Evolutionary conservation across 192 early-diverging fungal species (phyloP), one percentile per base, ranked within the genome.

Genomic region (Podila verticillata): DNA sequence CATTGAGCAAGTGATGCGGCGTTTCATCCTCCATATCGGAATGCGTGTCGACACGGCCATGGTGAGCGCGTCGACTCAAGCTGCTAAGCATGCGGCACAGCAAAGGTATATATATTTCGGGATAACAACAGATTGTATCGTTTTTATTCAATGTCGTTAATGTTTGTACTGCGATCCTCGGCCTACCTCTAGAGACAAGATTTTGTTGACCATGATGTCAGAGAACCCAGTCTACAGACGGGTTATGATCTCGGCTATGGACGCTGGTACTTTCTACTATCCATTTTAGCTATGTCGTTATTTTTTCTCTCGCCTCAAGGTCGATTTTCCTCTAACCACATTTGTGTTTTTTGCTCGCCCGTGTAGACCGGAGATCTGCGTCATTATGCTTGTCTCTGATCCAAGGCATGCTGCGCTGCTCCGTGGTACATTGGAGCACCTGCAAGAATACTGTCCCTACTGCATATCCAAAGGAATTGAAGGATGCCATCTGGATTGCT

Each of bases 31-130:
- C 54, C 77, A 80, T n/a, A 47, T 80, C 28, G 65, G 60, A 17
- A 72, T 80, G 60, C 65, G 62, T n/a, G 70, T 80, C 20, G 77
- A 80, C 20, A 80, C 77, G 2, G 66, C 61, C 5, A 80, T 80
- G 77, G 66, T 80, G 8, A 72, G 70, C 17, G 77, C 61, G 4
- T 39, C 70, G 19, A 29, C 69, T 10, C 58, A 65, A 7, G 65
- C 61, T 0, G 22, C 61, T 12, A 80, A 80, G 30, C 77, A 72
- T 28, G 68, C 77, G 29, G 77, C 70, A 20, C 77, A 80, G 30
- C 77, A 80, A 57, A 49, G 77, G 77, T 80, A 72, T 54, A 20
- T 17, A 8, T 20, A 32, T 7, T 10, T 13, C 6, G 20, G 19
- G 22, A 57, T 35, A 29, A 47, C 4, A 10, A 32, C 30, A 28